These are phyloP conservation scores for Podaxis sp. DNA, from an alignment of 768 basidiomycete species.

Conservation along the genomic window DNA sequence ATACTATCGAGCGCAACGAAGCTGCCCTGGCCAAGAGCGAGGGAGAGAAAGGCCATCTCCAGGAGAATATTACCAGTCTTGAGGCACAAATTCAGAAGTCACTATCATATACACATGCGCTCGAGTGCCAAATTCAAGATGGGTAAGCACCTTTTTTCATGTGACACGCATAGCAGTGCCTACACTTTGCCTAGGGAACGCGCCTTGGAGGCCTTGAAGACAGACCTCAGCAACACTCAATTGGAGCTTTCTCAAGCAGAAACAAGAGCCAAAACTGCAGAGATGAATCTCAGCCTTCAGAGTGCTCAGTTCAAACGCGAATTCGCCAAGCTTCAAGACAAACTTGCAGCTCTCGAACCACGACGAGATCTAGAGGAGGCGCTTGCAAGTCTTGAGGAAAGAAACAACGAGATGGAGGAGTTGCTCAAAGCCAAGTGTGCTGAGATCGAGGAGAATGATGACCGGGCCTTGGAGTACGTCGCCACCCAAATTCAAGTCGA, in stretches of 20 bases:
- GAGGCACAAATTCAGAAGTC: conserved; percentile 65
- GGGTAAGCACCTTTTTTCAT: conserved; percentile 34
- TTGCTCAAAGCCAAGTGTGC: conserved; percentile 61
- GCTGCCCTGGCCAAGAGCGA: conserved; percentile 31
- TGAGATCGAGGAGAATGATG: conserved; percentile 85
- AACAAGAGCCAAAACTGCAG: conserved; percentile 54
- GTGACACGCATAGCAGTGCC: conserved; percentile 2
- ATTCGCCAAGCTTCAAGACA: conserved; percentile 50
- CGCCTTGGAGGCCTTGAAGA: conserved; percentile 32
- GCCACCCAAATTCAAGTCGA: conserved; percentile 1
- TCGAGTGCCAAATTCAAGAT: conserved; percentile 62
- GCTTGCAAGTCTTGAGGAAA: conserved; percentile 60
- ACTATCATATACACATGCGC: conserved; percentile 53
- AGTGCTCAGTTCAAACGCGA: conserved; percentile 65
- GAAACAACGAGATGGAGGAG: conserved; percentile 73
- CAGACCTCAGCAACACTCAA: conserved; percentile 36
- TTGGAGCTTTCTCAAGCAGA: conserved; percentile 48
- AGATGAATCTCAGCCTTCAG: conserved; percentile 63
- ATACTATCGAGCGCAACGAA: conserved; percentile 38
- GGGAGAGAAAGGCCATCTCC: conserved; percentile 47
- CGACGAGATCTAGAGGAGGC: conserved; percentile 52
- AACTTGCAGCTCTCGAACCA: conserved; percentile 48
- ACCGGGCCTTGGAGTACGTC: conserved; percentile 71
- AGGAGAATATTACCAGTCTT: conserved; percentile 52
- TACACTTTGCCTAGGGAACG: conserved; percentile 32